Conservation (phyloP, 371 early-diverging fungal species). For the Basidiobolus meristosporus region DNA sequence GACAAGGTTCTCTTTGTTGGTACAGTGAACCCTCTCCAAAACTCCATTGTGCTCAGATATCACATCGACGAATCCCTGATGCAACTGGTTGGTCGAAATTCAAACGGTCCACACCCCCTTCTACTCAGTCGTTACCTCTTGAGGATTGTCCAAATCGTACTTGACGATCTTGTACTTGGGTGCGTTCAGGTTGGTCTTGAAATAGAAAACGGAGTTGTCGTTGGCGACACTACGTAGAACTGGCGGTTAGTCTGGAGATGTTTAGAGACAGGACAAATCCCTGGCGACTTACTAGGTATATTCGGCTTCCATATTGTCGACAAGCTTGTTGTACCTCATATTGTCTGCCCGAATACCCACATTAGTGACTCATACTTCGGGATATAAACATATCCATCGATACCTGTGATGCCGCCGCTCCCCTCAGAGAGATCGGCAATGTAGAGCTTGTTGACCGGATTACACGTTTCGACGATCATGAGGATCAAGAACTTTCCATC, state of each 20-base stretch:
- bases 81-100: neutral
- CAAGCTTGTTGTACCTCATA: conserved; percentile 11
- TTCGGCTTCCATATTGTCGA: conserved; percentile 22
- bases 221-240: conserved; percentile 19
- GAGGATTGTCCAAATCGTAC: conserved; percentile 26
- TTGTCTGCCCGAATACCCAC: neutral
- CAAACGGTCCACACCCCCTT: conserved; percentile 1
- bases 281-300: conserved; percentile 14
- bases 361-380: neutral
- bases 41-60: conserved; percentile 25
- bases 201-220: conserved; percentile 29
- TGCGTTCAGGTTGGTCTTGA: conserved; percentile 30
- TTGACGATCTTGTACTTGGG: conserved; percentile 30
- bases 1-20: conserved; percentile 26
- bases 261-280: neutral
- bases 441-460: conserved; percentile 22
- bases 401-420: neutral
- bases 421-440: conserved; percentile 15
- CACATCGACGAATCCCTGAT: conserved; percentile 23
- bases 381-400: neutral
- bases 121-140: too few relatives aligned
- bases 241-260: neutral
- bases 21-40: conserved; percentile 11
- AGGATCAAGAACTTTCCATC: conserved; percentile 33
- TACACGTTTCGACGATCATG: conserved; percentile 13